Evolutionary conservation across 2,329 filamentous ascomycete species (phyloP).

Genomic region (Rhinocladiella similis): DNA sequence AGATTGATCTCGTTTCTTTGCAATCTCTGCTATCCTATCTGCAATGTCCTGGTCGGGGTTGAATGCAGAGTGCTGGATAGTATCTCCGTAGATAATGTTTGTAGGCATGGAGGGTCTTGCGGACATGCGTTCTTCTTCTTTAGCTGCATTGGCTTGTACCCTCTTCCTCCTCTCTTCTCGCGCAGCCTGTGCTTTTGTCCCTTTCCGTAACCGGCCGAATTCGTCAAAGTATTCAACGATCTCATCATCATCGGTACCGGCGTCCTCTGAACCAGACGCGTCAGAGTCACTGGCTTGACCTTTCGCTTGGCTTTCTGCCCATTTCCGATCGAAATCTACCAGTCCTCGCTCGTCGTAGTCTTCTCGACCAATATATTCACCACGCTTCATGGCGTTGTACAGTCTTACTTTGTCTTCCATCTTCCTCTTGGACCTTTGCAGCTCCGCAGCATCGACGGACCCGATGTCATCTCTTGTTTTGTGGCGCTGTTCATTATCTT

Average conservation of each 20-base stretch:
- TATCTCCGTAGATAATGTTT: slow-evolving; percentile 79
- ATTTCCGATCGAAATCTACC: slow-evolving; percentile 95
- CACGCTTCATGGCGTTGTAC: slow-evolving; percentile 87
- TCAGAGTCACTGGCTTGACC: slow-evolving; percentile 39
- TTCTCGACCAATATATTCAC: slow-evolving; percentile 65
- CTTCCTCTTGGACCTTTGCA: slow-evolving; percentile 70
- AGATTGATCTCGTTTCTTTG: slow-evolving; percentile 73
- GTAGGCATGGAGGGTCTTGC: slow-evolving; percentile 60
- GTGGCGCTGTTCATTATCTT: slow-evolving; percentile 62
- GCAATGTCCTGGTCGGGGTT: slow-evolving; percentile 65
- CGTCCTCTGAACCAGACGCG: slow-evolving; percentile 38
- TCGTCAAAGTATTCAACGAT: slow-evolving; percentile 89
- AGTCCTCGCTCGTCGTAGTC: slow-evolving; percentile 51
- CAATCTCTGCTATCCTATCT: slow-evolving; percentile 74
- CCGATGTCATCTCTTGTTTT: slow-evolving; percentile 62
- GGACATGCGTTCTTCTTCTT: slow-evolving; percentile 68
- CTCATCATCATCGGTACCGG: slow-evolving; percentile 52
- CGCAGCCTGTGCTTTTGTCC: slow-evolving; percentile 68
- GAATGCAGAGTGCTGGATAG: slow-evolving; percentile 82
- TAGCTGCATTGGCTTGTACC: slow-evolving; percentile 55
- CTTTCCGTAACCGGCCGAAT: slow-evolving; percentile 78
- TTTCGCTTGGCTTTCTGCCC: slow-evolving; percentile 68
- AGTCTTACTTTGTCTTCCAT: slow-evolving; percentile 89
- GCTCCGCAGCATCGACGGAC: slow-evolving; percentile 55
- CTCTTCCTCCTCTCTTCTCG: slow-evolving; percentile 59